Base-by-base conservation (phyloP, 2,329 filamentous ascomycete species). In the Phoma sp. region DNA sequence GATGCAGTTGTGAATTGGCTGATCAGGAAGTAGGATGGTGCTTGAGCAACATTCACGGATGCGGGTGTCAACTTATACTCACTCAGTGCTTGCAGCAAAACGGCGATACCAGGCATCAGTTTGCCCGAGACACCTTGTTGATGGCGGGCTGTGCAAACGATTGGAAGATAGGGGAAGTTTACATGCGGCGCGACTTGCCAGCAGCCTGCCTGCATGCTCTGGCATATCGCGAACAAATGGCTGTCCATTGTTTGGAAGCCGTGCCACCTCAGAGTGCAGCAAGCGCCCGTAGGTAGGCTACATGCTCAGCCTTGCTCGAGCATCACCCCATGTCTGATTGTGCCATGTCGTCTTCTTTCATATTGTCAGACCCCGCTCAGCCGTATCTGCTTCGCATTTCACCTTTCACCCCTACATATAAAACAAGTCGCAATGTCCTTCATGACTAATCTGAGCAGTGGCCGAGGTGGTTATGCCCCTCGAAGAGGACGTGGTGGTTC, bases 291-390 rank as follows among this genome's bases (percentile, higher is more conserved):
- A 36, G 38, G 17, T 10, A n/a, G 57, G 64, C 61, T 63, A 55
- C 61, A 49, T 40, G 53, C 62, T 66, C 65, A 68, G 67, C 67
- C 68, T 69, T 67, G 66, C 37, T 47, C 49, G 64, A 55, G 61
- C 58, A 63, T 33, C 66, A 64, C 39, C 33, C 31, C 43, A 45
- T 49, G 49, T 35, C 38, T 57, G 22, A 53, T 17, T 57, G 43
- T 31, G 29, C 29, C 29, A 13, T 31, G 15, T 31, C 29, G 15
- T 31, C 3, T 31, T 6, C 29, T 15, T 31, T 15, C 8, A 9
- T 4, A 5, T 15, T 1, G 5, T 10, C 1, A 31, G 6, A 10
- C 29, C 12, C 12, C 29, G 29, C 12, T 31, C 29, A 31, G 12
- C 10, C 10, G 15, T 31, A 12, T 10, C 29, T 10, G 15, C 13